phyloP scores from a whole-genome alignment of 306 rosid genomes.

The Rubus parviflorus region DNA sequence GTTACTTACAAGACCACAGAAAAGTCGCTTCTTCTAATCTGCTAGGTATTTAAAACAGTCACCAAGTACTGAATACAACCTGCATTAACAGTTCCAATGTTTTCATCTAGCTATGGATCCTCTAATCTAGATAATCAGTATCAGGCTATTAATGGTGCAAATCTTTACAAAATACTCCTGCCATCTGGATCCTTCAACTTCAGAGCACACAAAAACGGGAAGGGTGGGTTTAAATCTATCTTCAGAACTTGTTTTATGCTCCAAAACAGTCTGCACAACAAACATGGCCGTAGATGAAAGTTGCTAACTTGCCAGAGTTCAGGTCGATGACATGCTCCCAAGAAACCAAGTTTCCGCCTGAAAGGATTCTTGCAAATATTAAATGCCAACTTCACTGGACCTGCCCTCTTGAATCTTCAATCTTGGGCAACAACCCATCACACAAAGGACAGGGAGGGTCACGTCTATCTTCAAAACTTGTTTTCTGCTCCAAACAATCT shows the following conservation, averaged over 20 bases:
- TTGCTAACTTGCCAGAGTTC: conserved; percentile 54
- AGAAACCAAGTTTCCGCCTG: conserved; percentile 41
- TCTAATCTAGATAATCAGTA: conserved; percentile 28
- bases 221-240: conserved; percentile 58
- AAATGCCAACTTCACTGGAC: conserved; percentile 42
- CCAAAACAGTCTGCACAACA: conserved; percentile 74
- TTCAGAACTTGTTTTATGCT: conserved; percentile 47
- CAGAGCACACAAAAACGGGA: conserved; percentile 50
- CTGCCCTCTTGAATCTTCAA: conserved; percentile 33
- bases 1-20: neutral
- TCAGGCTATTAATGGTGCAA: conserved; percentile 14
- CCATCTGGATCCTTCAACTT: conserved; percentile 31
- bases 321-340: conserved; percentile 41
- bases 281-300: conserved; percentile 71
- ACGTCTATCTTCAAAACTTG: conserved; percentile 48
- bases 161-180: conserved; percentile 23
- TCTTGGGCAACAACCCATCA: conserved; percentile 35
- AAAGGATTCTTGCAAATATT: conserved; percentile 59
- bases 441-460: conserved; percentile 80
- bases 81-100: conserved; percentile 20
- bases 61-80: conserved; percentile 20
- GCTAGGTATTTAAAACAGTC: conserved; percentile 4
- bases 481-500: conserved; percentile 79
- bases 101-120: conserved; percentile 21
- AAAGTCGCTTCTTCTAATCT: conserved; percentile 20